A percentile compares a stretch with the other conserved stretches of the same genome.
Evolutionary conservation across 1,284 basidiomycete species (phyloP).

Genomic region (Ceratobasidium sp.): DNA sequence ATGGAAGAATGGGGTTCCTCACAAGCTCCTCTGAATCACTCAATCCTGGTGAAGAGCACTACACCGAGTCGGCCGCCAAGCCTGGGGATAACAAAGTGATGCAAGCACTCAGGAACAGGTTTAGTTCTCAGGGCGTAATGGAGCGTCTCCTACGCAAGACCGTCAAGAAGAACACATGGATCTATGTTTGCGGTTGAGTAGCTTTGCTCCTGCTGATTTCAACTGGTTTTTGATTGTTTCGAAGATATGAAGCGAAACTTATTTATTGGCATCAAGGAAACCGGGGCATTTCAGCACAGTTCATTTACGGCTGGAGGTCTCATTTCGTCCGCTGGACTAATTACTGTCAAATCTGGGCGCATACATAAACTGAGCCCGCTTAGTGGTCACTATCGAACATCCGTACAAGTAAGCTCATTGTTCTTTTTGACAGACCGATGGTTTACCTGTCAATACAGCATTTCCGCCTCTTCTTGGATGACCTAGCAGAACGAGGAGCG

Average conservation of each 20-base stretch:
- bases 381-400: slow-evolving; percentile 56
- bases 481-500: slow-evolving; percentile 63
- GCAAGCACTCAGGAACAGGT: slow-evolving; percentile 54
- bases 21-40: slow-evolving; percentile 45
- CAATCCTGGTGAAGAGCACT: slow-evolving; percentile 56
- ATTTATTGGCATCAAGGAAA: slow-evolving; percentile 73
- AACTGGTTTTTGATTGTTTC: not conserved
- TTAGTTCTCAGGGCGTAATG: slow-evolving; percentile 62
- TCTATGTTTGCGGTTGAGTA: slow-evolving; percentile 66
- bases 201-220: not conserved
- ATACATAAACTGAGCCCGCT: slow-evolving; percentile 68
- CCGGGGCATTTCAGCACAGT: slow-evolving; percentile 74
- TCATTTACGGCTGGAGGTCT: slow-evolving; percentile 65
- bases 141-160: slow-evolving; percentile 60
- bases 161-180: slow-evolving; percentile 70
- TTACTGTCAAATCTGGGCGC: slow-evolving; percentile 69
- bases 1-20: slow-evolving; percentile 32
- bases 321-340: slow-evolving; percentile 71
- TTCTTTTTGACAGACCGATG: not conserved
- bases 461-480: slow-evolving; percentile 67
- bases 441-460: slow-evolving; percentile 54
- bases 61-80: slow-evolving; percentile 51
- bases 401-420: slow-evolving; percentile 55
- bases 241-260: slow-evolving; percentile 68
- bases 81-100: slow-evolving; percentile 52